phyloP scores from a whole-genome alignment of 345 rosid genomes.

The Rhodamnia rubescens region DNA sequence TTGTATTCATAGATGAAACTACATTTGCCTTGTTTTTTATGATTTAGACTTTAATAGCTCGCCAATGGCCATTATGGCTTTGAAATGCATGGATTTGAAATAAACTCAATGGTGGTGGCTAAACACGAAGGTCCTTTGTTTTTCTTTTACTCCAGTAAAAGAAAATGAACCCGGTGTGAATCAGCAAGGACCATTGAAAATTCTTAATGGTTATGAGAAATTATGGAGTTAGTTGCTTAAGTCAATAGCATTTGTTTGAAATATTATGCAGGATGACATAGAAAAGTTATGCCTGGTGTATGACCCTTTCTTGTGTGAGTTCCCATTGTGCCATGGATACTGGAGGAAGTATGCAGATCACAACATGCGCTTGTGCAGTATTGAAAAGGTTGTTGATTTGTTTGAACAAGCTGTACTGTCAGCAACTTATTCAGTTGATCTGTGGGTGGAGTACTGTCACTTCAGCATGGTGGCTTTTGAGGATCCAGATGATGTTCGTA shows the following conservation, averaged over 20 bases:
- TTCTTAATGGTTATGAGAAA: not conserved
- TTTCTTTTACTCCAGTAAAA: not conserved
- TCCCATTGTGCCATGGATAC: slow-evolving; percentile 80
- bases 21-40: not conserved
- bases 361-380: slow-evolving; percentile 34
- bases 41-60: not conserved
- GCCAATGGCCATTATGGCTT: not conserved
- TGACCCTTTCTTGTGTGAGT: slow-evolving; percentile 65
- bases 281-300: slow-evolving; percentile 54
- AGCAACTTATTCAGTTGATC: slow-evolving; percentile 57
- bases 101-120: not conserved
- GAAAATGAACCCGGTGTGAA: not conserved
- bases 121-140: not conserved
- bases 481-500: slow-evolving; percentile 59
- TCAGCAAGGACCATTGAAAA: not conserved
- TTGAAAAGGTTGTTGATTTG: slow-evolving; percentile 50
- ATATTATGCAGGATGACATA: slow-evolving; percentile 45
- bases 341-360: slow-evolving; percentile 81
- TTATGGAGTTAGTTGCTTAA: not conserved
- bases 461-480: slow-evolving; percentile 44
- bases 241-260: not conserved
- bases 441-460: slow-evolving; percentile 73
- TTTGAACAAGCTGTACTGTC: slow-evolving; percentile 64
- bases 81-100: not conserved
- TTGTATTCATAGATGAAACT: not conserved